Conservation (phyloP, 495 filamentous ascomycete genomes). For the Neurospora sp. region DNA sequence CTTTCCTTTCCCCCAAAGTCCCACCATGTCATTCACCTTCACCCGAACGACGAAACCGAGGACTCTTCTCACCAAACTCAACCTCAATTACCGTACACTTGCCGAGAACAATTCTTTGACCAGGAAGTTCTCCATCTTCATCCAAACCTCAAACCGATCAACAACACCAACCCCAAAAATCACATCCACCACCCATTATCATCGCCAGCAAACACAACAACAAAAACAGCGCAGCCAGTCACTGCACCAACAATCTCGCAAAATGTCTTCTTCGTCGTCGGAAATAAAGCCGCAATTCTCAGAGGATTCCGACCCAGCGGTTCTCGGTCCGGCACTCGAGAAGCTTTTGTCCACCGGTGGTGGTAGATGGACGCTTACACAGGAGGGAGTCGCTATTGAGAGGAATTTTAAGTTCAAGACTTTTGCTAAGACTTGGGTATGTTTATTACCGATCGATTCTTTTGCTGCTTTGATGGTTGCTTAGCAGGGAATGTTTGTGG, state of each 20-base stretch:
- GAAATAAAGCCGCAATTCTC: constrained; percentile 16
- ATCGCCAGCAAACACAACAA: neutral
- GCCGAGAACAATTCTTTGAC: neutral
- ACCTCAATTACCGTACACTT: neutral
- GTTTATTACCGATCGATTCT: constrained; percentile 7
- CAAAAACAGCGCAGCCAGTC: neutral
- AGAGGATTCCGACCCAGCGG: constrained; percentile 18
- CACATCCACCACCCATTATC: neutral
- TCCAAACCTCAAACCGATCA: neutral
- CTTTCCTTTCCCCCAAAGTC: neutral
- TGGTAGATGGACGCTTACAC: constrained; percentile 42
- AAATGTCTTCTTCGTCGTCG: neutral
- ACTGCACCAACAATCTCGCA: neutral
- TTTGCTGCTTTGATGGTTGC: too few relatives aligned
- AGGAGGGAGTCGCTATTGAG: constrained; percentile 44
- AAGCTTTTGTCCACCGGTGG: constrained; percentile 10
- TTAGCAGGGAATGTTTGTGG: too few relatives aligned
- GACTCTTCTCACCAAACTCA: neutral
- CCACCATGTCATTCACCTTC: neutral
- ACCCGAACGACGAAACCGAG: neutral
- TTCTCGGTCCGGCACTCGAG: constrained; percentile 7
- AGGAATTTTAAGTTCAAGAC: constrained; percentile 52
- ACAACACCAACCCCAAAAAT: neutral
- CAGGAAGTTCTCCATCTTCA: neutral
- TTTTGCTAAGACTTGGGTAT: constrained; percentile 53